phyloP scores from a whole-genome alignment of 768 basidiomycete genomes.

The Suillus bovinus region DNA sequence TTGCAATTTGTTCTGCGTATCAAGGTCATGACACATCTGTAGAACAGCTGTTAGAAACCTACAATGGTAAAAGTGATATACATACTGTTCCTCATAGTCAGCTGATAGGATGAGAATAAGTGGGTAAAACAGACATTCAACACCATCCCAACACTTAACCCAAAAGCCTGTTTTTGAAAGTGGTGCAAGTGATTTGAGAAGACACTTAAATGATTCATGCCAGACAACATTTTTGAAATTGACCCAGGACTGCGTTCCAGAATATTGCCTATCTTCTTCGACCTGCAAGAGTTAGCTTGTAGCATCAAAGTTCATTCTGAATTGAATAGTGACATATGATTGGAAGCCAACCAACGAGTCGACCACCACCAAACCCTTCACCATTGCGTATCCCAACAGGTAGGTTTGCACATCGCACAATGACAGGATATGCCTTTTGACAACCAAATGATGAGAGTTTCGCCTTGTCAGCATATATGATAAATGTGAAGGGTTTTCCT shows the following conservation, averaged over 20 bases:
- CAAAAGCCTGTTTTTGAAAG: slow-evolving; percentile 12
- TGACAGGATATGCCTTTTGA: slow-evolving; percentile 38
- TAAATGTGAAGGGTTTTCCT: slow-evolving; percentile 31
- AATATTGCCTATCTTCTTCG: slow-evolving; percentile 10
- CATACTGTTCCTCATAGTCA: slow-evolving; percentile 49
- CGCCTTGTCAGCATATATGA: slow-evolving; percentile 43
- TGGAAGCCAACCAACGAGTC: slow-evolving; percentile 38
- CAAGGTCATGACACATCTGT: slow-evolving; percentile 37
- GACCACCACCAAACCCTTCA: slow-evolving; percentile 33
- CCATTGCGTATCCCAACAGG: slow-evolving; percentile 35
- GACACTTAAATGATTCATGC: slow-evolving; percentile 13
- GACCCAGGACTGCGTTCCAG: slow-evolving; percentile 6
- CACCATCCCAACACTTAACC: slow-evolving; percentile 32
- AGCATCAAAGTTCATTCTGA: too few relatives aligned
- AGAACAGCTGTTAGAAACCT: neutral
- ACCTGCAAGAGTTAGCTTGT: neutral
- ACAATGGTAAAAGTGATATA: neutral
- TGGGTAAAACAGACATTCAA: slow-evolving; percentile 33
- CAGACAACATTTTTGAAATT: slow-evolving; percentile 14
- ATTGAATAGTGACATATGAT: too few relatives aligned
- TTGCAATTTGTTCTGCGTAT: slow-evolving; percentile 27
- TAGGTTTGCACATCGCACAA: slow-evolving; percentile 34
- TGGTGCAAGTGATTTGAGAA: slow-evolving; percentile 2
- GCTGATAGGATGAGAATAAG: slow-evolving; percentile 34
- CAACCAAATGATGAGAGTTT: slow-evolving; percentile 41